These are phyloP conservation scores for Didymella segeticola DNA, from an alignment of 2,329 filamentous ascomycete genomes.

Conservation along the genomic window DNA sequence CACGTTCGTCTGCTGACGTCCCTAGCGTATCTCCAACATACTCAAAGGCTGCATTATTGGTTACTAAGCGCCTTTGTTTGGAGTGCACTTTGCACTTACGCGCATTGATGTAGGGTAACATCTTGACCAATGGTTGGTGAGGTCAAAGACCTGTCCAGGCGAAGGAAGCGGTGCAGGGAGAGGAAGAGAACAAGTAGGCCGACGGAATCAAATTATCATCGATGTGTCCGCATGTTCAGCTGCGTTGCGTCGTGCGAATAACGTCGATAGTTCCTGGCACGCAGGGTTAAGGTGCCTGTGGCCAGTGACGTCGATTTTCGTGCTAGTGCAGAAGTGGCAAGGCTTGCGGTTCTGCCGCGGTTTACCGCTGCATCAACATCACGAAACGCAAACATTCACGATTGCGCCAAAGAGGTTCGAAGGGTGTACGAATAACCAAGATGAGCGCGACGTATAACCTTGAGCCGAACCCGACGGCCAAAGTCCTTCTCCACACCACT, in stretches of 20 bases:
- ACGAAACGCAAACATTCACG: slow-evolving; percentile 17
- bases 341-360: slow-evolving; percentile 5
- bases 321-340: not conserved
- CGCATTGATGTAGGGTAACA: slow-evolving; percentile 70
- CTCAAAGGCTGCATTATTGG: slow-evolving; percentile 61
- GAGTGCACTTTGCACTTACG: slow-evolving; percentile 54
- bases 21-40: slow-evolving; percentile 65
- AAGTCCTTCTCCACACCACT: slow-evolving; percentile 88
- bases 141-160: not conserved
- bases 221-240: slow-evolving; percentile 21
- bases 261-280: slow-evolving; percentile 11
- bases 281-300: slow-evolving; percentile 10
- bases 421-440: slow-evolving; percentile 4
- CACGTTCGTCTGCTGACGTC: slow-evolving; percentile 70
- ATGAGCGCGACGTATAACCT: slow-evolving; percentile 96
- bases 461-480: slow-evolving; percentile 92
- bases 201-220: slow-evolving; percentile 18
- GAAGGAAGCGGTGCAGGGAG: not conserved
- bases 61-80: slow-evolving; percentile 10
- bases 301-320: slow-evolving; percentile 25
- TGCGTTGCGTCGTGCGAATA: slow-evolving; percentile 10
- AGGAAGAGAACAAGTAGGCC: not conserved
- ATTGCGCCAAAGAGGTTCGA: not conserved
- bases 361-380: slow-evolving; percentile 5
- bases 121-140: slow-evolving; percentile 37